Evolutionary conservation across 192 early-diverging fungal genomes (phyloP), one percentile per base, ranked within the genome.

Genomic region (Helicostylum pulchrum): DNA sequence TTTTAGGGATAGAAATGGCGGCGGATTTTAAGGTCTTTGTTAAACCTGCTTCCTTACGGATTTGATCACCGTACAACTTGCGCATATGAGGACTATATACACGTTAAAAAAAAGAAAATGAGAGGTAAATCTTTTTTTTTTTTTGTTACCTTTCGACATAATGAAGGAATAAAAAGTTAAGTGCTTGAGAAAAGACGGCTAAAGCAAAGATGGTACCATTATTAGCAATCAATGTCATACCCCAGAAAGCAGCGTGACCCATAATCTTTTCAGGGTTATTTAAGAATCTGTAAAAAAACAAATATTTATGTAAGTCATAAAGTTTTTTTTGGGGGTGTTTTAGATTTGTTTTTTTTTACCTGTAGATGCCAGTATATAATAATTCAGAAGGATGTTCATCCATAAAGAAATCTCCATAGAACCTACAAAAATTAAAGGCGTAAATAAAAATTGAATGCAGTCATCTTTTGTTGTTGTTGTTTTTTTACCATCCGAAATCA

Each of bases 391-490:
- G 81, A 11, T 88, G 79, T 30, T 89, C 86, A 71, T 92, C 92
- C 55, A 95, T 85, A 79, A 98, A 96, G 66, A 96, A 96, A 68
- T 97, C 96, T 50, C 93, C 95, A 71, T 97, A 97, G 78, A 99
- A 99, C 72, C 67, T 68, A 59, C 12, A 17, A 9, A 42, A 20
- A 9, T 30, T 84, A 78, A 86, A 1, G 4, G 9, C 77, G 78
- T 26, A 80, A 70, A 48, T 30, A 62, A 19, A 62, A 44, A 19
- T 2, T 62, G 34, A 26, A 10, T 32, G 36, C 23, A n/a, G 0
- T 11, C 10, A 69, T 32, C 45, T 32, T 26, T 80, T n/a, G n/a
- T n/a, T n/a, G n/a, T 48, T 77, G 73, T 69, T 81, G 82, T 62
- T 78, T 82, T 50, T 12, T n/a, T 62, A 68, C 94, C 94, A 99